Evolutionary conservation across 768 basidiomycete genomes (phyloP), one percentile per base, ranked within the genome.

Genomic region (Leccinum sublutescens): DNA sequence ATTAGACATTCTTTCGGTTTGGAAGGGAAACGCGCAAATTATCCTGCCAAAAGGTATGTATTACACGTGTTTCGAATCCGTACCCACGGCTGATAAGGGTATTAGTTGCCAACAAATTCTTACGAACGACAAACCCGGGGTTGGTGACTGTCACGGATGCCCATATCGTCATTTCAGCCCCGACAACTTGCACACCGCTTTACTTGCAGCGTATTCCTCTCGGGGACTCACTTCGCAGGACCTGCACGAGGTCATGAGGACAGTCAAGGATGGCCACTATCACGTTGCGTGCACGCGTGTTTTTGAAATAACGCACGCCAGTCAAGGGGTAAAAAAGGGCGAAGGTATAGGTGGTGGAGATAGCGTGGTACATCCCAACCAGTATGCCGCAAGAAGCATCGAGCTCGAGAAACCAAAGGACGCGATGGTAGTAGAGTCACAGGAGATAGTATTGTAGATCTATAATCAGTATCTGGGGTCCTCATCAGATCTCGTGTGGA

Each of bases 281-380:
- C 96, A 99, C 71, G 89, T 98, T 49, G 96, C 95, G 7, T 99
- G 97, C 76, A 98, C 97, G 9, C 83, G 95, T 23, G 93, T 98
- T 21, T 99, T 94, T 73, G 97, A 99, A 77, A 81, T 97, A 29
- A 97, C 95, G 25, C 96, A 98, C 72, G 76, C 79, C 23, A 71
- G 72, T 19, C 77, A 72, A 60, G 86, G 89, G 9, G 85, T 96
- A 52, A 87, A 84, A 76, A 95, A 91, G 71, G 95, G 95, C 2
- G 93, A 97, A 14, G 97, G 96, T 0, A 66, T 95, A 48, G 92
- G 93, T 8, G 82, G 75, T 4, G 90, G 91, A 1, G 95, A 97
- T 68, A 90, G 85, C 60, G 90, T 98, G 23, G 90, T 87, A 10
- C 97, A 99, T 76, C 97, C 97, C 10, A 99, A 99, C 72, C 89